phyloP scores from a whole-genome alignment of 2,329 filamentous ascomycete genomes.

The Botrytis pseudocinerea region DNA sequence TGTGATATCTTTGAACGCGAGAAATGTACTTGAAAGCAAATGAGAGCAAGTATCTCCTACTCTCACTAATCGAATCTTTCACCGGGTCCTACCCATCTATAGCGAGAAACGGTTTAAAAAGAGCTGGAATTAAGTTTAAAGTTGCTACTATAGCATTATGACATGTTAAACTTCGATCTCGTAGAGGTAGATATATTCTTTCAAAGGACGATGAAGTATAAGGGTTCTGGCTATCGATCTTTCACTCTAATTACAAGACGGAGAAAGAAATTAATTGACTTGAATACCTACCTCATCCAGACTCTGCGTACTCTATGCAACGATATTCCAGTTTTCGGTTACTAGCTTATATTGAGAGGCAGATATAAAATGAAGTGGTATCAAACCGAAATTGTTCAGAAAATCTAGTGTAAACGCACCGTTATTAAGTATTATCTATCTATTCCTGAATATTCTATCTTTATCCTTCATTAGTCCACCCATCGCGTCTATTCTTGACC shows the following conservation, averaged over 20 bases:
- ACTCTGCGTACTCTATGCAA: too few relatives aligned
- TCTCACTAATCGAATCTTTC: not conserved
- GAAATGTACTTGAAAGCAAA: not conserved
- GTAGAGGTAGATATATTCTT: not conserved
- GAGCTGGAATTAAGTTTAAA: not conserved
- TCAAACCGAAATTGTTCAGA: not conserved
- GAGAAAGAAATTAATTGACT: not conserved
- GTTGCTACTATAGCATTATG: not conserved
- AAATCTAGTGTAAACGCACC: not conserved
- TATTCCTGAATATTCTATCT: not conserved
- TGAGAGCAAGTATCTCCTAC: not conserved
- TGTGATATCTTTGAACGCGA: not conserved
- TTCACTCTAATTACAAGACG: not conserved
- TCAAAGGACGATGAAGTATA: not conserved
- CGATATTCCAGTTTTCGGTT: fast-evolving
- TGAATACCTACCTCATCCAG: not conserved
- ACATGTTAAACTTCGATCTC: fast-evolving
- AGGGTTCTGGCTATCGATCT: not conserved
- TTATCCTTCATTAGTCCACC: not conserved
- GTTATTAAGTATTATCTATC: not conserved
- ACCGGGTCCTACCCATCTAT: fast-evolving
- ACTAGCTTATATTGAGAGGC: not conserved
- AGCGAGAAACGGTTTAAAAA: not conserved
- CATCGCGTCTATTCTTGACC: not conserved
- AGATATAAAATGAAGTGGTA: not conserved